Evolutionary conservation across 352 stramenopile species (phyloP).

Genomic region (Pythium aristosporum): DNA sequence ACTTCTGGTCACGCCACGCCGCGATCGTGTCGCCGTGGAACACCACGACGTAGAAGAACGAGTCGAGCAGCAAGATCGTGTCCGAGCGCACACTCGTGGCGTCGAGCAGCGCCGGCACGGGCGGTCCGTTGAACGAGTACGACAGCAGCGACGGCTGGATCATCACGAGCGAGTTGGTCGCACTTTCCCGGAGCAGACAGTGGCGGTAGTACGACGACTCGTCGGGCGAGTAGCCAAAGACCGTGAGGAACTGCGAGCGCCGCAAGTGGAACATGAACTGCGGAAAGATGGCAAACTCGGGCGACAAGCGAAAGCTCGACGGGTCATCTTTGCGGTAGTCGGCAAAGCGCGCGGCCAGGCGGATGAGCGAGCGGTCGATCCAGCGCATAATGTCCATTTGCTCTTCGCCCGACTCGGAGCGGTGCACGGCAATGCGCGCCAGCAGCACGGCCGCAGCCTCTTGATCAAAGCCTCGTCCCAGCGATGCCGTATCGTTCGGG

Average conservation of each 20-base stretch:
- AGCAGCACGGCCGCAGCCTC: conserved; percentile 97
- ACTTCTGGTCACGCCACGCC: conserved; percentile 97
- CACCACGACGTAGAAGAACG: conserved; percentile 99
- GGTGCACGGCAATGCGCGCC: conserved; percentile 86
- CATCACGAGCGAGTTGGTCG: conserved; percentile 99
- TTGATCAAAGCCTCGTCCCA: conserved; percentile 98
- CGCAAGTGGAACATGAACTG: conserved; percentile 99
- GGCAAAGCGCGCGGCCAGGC: conserved; percentile 98
- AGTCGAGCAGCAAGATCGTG: conserved; percentile 99
- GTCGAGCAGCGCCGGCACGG: conserved; percentile 90
- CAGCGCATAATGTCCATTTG: conserved; percentile 88
- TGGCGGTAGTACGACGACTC: conserved; percentile 98
- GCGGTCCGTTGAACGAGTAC: conserved; percentile 94
- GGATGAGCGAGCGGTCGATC: conserved; percentile 97
- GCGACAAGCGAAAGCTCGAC: conserved; percentile 94
- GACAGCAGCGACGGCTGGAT: conserved; percentile 99
- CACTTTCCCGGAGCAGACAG: conserved; percentile 94
- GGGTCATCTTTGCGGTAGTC: conserved; percentile 98
- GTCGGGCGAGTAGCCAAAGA: conserved; percentile 99
- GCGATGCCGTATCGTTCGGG: conserved; percentile 88
- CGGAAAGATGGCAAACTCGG: conserved; percentile 99
- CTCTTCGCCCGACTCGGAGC: conserved; percentile 85
- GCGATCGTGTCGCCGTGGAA: conserved; percentile 99
- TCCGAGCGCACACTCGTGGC: conserved; percentile 93
- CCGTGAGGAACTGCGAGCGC: conserved; percentile 98